Conservation (phyloP, 192 early-diverging fungal species). For the Backusella morwellensis region DNA sequence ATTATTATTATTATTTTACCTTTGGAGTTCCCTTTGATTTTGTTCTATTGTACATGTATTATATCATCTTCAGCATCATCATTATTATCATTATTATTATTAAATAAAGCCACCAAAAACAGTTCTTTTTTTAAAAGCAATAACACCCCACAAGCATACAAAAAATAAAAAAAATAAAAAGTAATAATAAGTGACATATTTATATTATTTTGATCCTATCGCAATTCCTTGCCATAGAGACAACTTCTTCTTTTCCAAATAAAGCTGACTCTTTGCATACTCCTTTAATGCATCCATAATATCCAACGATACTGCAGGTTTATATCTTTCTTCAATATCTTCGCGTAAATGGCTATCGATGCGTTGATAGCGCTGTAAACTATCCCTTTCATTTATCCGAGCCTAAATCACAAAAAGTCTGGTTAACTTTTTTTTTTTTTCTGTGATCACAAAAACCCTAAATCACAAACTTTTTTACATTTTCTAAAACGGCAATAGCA, state of each 20-base stretch:
- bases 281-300: constrained; percentile 17
- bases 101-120: too few species aligned
- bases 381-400: constrained; percentile 16
- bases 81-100: too few species aligned
- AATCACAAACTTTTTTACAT: constrained; percentile 12
- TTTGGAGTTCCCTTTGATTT: too few species aligned
- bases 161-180: not conserved
- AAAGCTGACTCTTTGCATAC: constrained; percentile 23
- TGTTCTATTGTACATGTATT: too few species aligned
- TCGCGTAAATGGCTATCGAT: constrained; percentile 17
- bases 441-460: not conserved
- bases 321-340: constrained; percentile 15
- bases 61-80: too few species aligned
- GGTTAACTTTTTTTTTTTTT: not conserved
- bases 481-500: constrained; percentile 26
- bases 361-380: constrained; percentile 16
- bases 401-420: constrained; percentile 14
- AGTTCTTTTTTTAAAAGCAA: too few species aligned
- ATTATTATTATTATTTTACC: too few species aligned
- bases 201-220: not conserved
- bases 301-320: not conserved
- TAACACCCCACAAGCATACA: too few species aligned
- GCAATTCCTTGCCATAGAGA: constrained; percentile 5
- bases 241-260: constrained; percentile 25
- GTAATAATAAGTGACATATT: not conserved